Percentiles rank a stretch among this genome's conserved stretches.
Evolutionary conservation across 768 basidiomycete species (phyloP).

Genomic region (Trametes punicea): DNA sequence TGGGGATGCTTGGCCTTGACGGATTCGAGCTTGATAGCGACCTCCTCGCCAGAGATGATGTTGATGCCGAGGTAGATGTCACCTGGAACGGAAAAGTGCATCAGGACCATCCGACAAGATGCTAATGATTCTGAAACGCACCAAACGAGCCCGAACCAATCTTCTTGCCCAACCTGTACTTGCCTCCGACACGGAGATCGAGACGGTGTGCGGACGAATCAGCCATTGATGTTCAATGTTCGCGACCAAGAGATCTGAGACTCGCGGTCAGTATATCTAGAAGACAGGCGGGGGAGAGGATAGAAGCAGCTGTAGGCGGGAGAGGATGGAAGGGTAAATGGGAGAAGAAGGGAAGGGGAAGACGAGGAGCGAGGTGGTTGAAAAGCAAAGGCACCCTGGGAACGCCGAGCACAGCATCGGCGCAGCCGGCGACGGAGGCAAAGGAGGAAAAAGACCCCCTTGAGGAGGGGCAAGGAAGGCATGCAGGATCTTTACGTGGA

Average conservation of each 20-base stretch:
- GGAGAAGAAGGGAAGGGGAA: slow-evolving; percentile 1
- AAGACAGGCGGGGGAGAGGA: slow-evolving; percentile 16
- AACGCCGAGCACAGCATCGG: slow-evolving; percentile 19
- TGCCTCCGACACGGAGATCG: slow-evolving; percentile 87
- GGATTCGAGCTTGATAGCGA: slow-evolving; percentile 99
- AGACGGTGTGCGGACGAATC: slow-evolving; percentile 69
- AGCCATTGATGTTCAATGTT: slow-evolving; percentile 49
- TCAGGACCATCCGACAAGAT: not conserved
- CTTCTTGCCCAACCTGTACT: slow-evolving; percentile 99
- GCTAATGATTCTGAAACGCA: slow-evolving; percentile 39
- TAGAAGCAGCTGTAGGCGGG: slow-evolving; percentile 3
- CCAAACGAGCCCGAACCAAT: slow-evolving; percentile 98
- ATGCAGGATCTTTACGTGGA: slow-evolving; percentile 19
- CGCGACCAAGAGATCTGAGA: not conserved
- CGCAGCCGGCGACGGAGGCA: slow-evolving; percentile 13
- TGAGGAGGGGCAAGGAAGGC: not conserved
- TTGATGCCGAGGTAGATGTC: slow-evolving; percentile 99
- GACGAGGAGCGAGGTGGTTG: not conserved
- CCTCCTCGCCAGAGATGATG: slow-evolving; percentile 99
- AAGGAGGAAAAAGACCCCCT: not conserved
- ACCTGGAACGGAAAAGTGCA: slow-evolving; percentile 45
- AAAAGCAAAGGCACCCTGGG: slow-evolving; percentile 16
- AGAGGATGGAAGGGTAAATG: slow-evolving; percentile 11
- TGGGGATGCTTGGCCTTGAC: slow-evolving; percentile 99
- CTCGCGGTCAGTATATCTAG: not conserved